phyloP scores from a whole-genome alignment of 2,329 filamentous ascomycete genomes.

The Penicillium janthinellum region DNA sequence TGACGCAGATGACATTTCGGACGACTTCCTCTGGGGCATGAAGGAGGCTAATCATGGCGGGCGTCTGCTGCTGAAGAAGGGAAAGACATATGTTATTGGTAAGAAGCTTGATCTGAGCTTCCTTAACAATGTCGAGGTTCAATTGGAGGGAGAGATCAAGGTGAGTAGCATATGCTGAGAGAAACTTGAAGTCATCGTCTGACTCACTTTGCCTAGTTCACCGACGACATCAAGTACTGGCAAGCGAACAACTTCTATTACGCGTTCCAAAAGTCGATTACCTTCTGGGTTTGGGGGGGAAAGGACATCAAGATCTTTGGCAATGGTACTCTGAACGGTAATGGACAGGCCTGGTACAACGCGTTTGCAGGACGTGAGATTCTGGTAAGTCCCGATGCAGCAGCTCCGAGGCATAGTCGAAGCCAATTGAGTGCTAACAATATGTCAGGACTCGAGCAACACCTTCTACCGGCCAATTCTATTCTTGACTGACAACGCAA shows the following conservation, averaged over 20 bases:
- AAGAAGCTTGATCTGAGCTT: conserved; percentile 62
- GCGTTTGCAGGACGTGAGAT: conserved; percentile 48
- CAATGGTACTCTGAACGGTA: conserved; percentile 58
- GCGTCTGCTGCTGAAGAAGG: conserved; percentile 56
- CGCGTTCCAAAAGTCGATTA: conserved; percentile 57
- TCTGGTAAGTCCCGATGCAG: conserved; percentile 22
- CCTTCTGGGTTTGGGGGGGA: conserved; percentile 67
- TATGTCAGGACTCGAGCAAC: conserved; percentile 52
- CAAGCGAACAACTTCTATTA: conserved; percentile 55
- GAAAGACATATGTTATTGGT: conserved; percentile 59
- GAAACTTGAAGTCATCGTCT: neutral
- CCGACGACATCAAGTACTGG: conserved; percentile 52
- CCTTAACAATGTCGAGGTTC: conserved; percentile 59
- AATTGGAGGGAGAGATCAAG: conserved; percentile 60
- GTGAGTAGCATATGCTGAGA: conserved; percentile 22
- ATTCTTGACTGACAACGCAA: conserved; percentile 64
- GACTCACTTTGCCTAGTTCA: conserved; percentile 38
- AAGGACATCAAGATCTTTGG: conserved; percentile 63
- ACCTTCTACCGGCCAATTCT: conserved; percentile 61
- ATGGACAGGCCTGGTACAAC: conserved; percentile 56
- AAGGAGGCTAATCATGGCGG: conserved; percentile 62
- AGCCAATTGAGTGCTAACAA: conserved; percentile 1
- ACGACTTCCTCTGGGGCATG: conserved; percentile 57
- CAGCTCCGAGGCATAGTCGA: neutral
- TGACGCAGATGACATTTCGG: conserved; percentile 59